Base-by-base conservation (phyloP, 1,284 basidiomycete genomes). In the Heimioporus punctisporus region DNA sequence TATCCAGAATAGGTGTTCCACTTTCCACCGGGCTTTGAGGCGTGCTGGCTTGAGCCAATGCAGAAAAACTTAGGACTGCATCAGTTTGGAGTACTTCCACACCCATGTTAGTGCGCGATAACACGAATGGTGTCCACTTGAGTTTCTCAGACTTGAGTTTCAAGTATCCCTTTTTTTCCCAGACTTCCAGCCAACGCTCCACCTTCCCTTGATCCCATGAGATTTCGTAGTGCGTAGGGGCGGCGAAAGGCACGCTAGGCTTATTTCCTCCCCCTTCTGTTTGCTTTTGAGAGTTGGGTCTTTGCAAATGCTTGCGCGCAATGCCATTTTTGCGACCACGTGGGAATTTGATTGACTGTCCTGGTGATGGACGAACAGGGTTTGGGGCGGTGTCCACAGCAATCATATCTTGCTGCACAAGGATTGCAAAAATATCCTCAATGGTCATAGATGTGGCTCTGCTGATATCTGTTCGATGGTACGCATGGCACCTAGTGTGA, bases 81-180 rank as follows among this genome's bases (percentile, higher is more conserved):
- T 70, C 69, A 46, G 60, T 56, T 45, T 73, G 72, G 54, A 73
- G 55, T 23, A 70, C 51, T 31, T 71, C 69, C 34, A 74, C 75
- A 44, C 76, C 74, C 60, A 79, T 79, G 64, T 76, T 76, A 42
- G 76, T 79, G 57, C 86, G 75, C 9, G 88, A 78, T 39, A 95
- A 73, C 41, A 97, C 76, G 75, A 97, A 98, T 7, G 97, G 97
- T 58, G 90, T 95, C 92, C 97, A 99, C 66, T 94, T 95, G 57
- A 99, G 80, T 70, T 88, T 88, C 64, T 96, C 93, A 0, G 95
- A 88, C 58, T 84, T 85, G 50, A 99, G 80, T 63, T 76, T 83
- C 56, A 96, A 67, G 65, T 96, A 92, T 1, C 89, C 90, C 72
- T 97, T 98, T 23, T 76, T 73, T 60, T 92, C 87, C 83, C 92